Percentiles rank a stretch among this genome's conserved stretches.
phyloP scores from a whole-genome alignment of 2,329 filamentous ascomycete genomes.

The Penicillium palitans region DNA sequence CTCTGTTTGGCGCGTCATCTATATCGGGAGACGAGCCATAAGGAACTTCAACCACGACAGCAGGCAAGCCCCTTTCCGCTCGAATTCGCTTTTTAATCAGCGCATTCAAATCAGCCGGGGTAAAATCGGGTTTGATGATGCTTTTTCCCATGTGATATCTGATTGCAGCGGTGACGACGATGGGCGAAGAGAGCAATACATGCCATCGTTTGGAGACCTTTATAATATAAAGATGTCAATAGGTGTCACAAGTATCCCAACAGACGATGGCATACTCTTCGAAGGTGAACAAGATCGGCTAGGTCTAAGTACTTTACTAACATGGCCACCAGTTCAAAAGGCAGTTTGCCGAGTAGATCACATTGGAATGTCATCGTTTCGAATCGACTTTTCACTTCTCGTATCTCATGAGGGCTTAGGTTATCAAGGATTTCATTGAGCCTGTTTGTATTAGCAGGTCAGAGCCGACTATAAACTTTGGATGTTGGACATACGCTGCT shows the following conservation, averaged over 20 bases:
- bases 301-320: constrained; percentile 30
- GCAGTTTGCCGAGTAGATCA: constrained; percentile 37
- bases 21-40: neutral
- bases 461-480: neutral
- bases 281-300: constrained; percentile 30
- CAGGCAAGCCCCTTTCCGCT: neutral
- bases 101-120: neutral
- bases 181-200: constrained; percentile 29
- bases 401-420: constrained; percentile 34
- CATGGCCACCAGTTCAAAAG: constrained; percentile 34
- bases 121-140: neutral
- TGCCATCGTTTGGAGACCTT: constrained; percentile 40
- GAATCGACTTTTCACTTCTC: constrained; percentile 27
- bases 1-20: neutral
- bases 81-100: neutral
- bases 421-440: constrained; percentile 31
- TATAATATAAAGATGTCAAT: neutral
- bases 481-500: constrained; percentile 12
- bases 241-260: neutral
- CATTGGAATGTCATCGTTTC: constrained; percentile 28
- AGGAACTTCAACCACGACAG: neutral
- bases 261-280: constrained; percentile 26
- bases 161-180: constrained; percentile 10
- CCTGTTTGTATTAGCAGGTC: constrained; percentile 19
- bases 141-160: neutral